Evolutionary conservation across 495 filamentous ascomycete genomes (phyloP).

Genomic region (Corynascus novoguineensis): DNA sequence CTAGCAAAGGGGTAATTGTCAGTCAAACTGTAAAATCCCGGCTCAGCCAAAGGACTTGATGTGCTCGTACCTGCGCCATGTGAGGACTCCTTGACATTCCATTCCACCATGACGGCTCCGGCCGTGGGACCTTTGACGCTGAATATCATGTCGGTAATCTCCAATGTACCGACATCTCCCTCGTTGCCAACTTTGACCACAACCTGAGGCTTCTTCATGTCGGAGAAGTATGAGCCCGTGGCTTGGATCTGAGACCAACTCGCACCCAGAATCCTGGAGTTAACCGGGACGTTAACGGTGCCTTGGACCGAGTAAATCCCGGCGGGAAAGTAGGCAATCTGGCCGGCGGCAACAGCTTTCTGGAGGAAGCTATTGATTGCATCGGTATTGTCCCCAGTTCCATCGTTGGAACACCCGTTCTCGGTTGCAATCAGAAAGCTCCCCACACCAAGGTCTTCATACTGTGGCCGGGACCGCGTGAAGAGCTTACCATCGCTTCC

Average conservation of each 20-base stretch:
- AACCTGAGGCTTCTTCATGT: constrained; percentile 52
- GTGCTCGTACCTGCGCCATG: background rate
- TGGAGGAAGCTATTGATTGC: constrained; percentile 40
- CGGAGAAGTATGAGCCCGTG: constrained; percentile 40
- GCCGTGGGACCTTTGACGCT: constrained; percentile 64
- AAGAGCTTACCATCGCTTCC: constrained; percentile 40
- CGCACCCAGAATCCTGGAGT: constrained; percentile 36
- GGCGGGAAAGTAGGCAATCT: constrained; percentile 27
- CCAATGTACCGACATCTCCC: constrained; percentile 69
- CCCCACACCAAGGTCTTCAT: constrained; percentile 41
- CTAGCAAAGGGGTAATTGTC: no score
- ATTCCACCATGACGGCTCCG: constrained; percentile 78
- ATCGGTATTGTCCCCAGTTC: constrained; percentile 33
- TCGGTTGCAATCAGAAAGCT: constrained; percentile 40
- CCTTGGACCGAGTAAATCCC: constrained; percentile 31
- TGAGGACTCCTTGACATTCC: constrained; percentile 56
- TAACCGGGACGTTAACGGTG: constrained; percentile 37
- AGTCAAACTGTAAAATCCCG: no score
- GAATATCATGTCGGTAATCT: constrained; percentile 75
- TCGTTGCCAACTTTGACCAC: constrained; percentile 66
- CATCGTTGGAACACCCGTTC: constrained; percentile 28
- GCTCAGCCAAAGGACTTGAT: no score
- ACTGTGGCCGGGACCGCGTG: constrained; percentile 57
- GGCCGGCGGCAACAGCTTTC: background rate
- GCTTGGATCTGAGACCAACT: constrained; percentile 36